phyloP scores from a whole-genome alignment of 163 green algal genomes.

The Scenedesmus sp. region DNA sequence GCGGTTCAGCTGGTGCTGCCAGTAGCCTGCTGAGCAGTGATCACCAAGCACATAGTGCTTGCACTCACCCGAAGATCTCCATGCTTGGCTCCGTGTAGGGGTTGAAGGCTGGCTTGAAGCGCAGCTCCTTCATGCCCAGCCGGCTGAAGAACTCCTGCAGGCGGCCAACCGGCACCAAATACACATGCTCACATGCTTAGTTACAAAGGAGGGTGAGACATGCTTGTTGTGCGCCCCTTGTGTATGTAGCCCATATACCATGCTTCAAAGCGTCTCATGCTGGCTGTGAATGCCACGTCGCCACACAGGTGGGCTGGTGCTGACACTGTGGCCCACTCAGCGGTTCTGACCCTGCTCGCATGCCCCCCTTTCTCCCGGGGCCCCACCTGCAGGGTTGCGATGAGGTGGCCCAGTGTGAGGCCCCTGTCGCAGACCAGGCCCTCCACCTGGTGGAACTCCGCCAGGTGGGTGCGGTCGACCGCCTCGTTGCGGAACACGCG shows the following conservation, averaged over 20 bases:
- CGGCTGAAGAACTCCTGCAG: constrained; percentile 96
- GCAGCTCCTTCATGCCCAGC: constrained; percentile 93
- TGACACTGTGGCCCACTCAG: not conserved
- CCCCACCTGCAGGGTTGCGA: constrained; percentile 79
- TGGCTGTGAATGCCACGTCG: not conserved
- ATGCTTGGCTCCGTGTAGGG: constrained; percentile 99
- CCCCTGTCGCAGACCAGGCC: constrained; percentile 94
- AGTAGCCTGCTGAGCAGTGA: not conserved
- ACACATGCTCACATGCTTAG: too few species aligned
- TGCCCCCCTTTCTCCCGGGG: too few species aligned
- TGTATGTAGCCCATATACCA: too few species aligned
- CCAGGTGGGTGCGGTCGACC: constrained; percentile 98
- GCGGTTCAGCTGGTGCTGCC: too few species aligned
- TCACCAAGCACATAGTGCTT: not conserved
- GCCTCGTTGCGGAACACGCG: constrained; percentile 97
- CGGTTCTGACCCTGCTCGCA: too few species aligned
- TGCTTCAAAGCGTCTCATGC: too few species aligned
- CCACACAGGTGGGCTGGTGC: too few species aligned
- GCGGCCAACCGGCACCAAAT: not conserved
- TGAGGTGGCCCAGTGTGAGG: constrained; percentile 95
- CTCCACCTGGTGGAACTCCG: constrained; percentile 97
- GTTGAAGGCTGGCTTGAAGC: constrained; percentile 99
- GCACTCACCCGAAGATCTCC: constrained; percentile 96
- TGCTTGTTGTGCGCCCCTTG: too few species aligned
- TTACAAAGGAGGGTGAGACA: not conserved